These are phyloP conservation scores for Eucalyptus brandiana DNA, from an alignment of 345 rosid genomes.

Conservation along the genomic window DNA sequence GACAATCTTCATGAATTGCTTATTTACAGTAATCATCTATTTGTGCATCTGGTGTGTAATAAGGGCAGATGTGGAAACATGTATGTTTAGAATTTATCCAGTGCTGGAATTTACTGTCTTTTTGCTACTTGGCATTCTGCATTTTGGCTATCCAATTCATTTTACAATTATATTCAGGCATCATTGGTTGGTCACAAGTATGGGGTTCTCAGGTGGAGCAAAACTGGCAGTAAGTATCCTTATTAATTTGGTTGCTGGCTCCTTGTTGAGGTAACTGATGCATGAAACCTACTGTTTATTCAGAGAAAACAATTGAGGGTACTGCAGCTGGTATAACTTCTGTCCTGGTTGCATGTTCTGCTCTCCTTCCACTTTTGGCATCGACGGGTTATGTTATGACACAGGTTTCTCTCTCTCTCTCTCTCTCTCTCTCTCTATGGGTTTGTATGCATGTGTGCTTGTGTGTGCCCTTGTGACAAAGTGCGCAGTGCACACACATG, in stretches of 20 bases:
- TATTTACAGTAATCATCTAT: neutral
- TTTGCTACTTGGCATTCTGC: neutral
- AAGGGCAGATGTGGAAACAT: neutral
- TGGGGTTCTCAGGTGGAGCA: constrained; percentile 93
- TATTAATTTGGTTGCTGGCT: neutral
- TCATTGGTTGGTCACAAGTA: constrained; percentile 96
- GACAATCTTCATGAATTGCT: neutral
- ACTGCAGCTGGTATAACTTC: constrained; percentile 96
- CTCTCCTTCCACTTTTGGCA: constrained; percentile 74
- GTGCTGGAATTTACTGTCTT: neutral
- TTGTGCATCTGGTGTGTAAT: neutral
- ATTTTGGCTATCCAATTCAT: neutral
- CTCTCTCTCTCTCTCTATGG: constrained; percentile 2
- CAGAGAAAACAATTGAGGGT: constrained; percentile 96
- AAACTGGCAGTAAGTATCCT: constrained; percentile 60
- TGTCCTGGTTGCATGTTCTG: constrained; percentile 65
- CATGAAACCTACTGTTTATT: neutral
- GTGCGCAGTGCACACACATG: neutral
- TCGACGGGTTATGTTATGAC: constrained; percentile 70
- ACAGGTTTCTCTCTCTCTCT: constrained; percentile 29
- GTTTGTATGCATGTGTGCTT: neutral
- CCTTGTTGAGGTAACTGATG: neutral
- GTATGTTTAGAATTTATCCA: neutral
- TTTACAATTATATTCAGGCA: constrained; percentile 36
- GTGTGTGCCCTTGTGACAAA: neutral